phyloP scores from a whole-genome alignment of 2,329 filamentous ascomycete genomes.

The Parastagonospora nodorum region DNA sequence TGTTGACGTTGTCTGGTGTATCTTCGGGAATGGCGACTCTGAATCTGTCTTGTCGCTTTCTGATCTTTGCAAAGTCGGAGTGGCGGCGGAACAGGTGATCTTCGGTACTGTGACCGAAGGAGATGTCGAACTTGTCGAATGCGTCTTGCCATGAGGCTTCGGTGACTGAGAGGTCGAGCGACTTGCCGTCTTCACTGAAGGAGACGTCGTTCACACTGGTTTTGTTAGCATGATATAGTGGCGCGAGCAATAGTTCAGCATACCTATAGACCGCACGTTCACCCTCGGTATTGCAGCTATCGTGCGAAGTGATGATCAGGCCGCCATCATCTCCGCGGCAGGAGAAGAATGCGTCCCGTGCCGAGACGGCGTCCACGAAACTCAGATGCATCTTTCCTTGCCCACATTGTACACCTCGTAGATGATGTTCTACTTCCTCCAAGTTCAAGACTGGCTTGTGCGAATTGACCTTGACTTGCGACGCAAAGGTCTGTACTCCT shows the following conservation, averaged over 20 bases:
- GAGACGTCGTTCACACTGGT: conserved; percentile 29
- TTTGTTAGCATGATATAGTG: not conserved
- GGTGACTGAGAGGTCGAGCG: conserved; percentile 31
- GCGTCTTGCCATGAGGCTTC: conserved; percentile 35
- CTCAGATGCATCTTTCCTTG: conserved; percentile 32
- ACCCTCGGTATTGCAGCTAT: conserved; percentile 43
- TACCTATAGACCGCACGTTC: conserved; percentile 43
- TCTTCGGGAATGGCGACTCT: conserved; percentile 24
- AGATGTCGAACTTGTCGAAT: conserved; percentile 36
- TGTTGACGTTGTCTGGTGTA: conserved; percentile 21
- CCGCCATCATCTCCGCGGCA: conserved; percentile 27
- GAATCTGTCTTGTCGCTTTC: conserved; percentile 16
- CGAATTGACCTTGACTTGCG: conserved; percentile 38
- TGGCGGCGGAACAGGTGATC: conserved; percentile 38
- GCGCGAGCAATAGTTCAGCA: not conserved
- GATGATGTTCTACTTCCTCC: conserved; percentile 45
- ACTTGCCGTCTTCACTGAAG: conserved; percentile 26
- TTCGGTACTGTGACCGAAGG: conserved; percentile 39
- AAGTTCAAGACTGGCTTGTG: conserved; percentile 40
- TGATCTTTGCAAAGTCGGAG: conserved; percentile 27
- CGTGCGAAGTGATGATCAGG: conserved; percentile 46
- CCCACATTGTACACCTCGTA: conserved; percentile 36
- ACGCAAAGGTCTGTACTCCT: conserved; percentile 38
- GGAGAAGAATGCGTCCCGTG: conserved; percentile 33
- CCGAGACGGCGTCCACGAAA: conserved; percentile 32